Percentiles rank a stretch among this genome's conserved stretches.
Evolutionary conservation across 345 rosid species (phyloP).

Genomic region (Eutrema japonicum): DNA sequence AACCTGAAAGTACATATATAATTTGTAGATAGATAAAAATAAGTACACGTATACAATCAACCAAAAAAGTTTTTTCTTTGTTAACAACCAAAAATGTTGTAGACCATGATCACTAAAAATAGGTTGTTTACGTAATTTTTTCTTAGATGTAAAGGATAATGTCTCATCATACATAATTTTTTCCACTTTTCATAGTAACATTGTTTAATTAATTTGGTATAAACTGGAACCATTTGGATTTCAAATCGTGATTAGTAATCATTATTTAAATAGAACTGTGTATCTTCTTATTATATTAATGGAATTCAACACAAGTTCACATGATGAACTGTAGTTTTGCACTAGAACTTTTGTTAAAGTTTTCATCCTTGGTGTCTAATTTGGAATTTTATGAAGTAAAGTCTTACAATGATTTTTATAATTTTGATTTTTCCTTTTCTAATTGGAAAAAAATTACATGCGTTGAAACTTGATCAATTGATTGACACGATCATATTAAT

Average conservation of each 20-base stretch:
- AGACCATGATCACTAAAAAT: not conserved
- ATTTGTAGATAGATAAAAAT: not conserved
- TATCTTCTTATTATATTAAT: not conserved
- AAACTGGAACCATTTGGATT: conserved; percentile 5
- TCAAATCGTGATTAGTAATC: not conserved
- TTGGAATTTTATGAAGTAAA: not conserved
- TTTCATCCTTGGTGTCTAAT: not conserved
- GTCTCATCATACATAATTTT: not conserved
- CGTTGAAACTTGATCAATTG: too few relatives aligned
- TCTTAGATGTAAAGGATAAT: not conserved
- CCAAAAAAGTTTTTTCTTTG: not conserved
- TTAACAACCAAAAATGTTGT: not conserved
- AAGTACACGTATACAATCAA: not conserved
- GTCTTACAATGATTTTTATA: too few relatives aligned
- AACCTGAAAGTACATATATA: too few relatives aligned
- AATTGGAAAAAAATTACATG: too few relatives aligned
- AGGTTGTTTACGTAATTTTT: too few relatives aligned
- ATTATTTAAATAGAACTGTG: not conserved
- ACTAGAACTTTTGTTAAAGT: not conserved
- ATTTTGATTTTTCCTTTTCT: too few relatives aligned
- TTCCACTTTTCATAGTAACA: not conserved
- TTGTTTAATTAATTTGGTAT: not conserved
- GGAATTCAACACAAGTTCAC: conserved; percentile 23
- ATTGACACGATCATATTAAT: too few relatives aligned
- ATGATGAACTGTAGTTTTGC: conserved; percentile 15